Evolutionary conservation across 306 rosid genomes (phyloP), one percentile per base, ranked within the genome.

Genomic region (Inga oerstediana): DNA sequence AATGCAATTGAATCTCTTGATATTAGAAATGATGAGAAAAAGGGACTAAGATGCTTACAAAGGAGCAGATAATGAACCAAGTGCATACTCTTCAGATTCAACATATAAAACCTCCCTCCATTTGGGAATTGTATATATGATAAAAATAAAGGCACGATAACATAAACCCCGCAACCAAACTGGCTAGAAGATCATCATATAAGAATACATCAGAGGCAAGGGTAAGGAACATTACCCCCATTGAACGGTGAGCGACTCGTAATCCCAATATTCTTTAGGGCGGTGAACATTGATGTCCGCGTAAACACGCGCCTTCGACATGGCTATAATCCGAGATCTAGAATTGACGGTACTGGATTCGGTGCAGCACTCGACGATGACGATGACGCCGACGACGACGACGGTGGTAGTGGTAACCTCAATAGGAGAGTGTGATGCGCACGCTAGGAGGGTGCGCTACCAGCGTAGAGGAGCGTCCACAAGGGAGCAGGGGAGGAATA

Each of bases 191-290:
- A 72, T 41, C 43, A 56, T 41, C 7, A 80, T 11, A 11, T 14
- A 1, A 72, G 73, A 17, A 52, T 48, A 49, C 2, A 48, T 16
- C 2, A 41, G 59, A 52, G 62, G 30, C 39, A 84, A 82, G 88
- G 87, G 82, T 78, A 85, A 4, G 35, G 3, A 49, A 58, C 7
- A 16, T 77, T 90, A 94, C 98, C 98, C 97, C 98, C 96, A 94
- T 48, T 94, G 97, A 82, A 94, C 92, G 84, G 95, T 79, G 92
- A 94, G 97, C 77, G 98, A 89, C 83, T 94, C 98, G 86, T 94
- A 94, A 68, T 94, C 98, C 98, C 98, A 94, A 74, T 94, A 91
- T 82, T 94, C 97, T 73, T 92, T 94, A 52, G 98, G 98, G 79
- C 94, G 98, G 58, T 86, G 71, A 86, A 91, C 97, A 72, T 94